Conservation (phyloP, 2,329 filamentous ascomycete species). For the Hypoxylon sp. region DNA sequence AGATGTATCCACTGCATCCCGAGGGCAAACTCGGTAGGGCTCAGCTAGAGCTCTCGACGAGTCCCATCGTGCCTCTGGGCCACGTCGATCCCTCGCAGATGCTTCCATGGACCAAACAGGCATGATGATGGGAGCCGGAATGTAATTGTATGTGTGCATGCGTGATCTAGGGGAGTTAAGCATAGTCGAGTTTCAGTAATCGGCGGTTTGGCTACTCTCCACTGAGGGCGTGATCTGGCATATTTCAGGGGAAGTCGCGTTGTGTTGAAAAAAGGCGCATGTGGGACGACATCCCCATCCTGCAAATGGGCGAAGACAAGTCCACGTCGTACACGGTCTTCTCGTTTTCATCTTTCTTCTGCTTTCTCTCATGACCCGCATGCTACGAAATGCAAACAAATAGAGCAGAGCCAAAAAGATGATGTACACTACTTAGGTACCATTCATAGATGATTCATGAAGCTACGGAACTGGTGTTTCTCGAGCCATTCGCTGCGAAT, state of each 20-base stretch:
- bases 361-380: not conserved
- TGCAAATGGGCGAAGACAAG: constrained; percentile 8
- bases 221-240: not conserved
- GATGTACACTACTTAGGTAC: constrained; percentile 18
- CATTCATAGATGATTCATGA: constrained; percentile 29
- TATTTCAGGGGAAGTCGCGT: not conserved
- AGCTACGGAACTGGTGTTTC: not conserved
- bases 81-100: constrained; percentile 45
- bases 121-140: constrained; percentile 30
- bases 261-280: constrained; percentile 10
- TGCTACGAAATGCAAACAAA: constrained; percentile 1
- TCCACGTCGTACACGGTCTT: not conserved
- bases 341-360: not conserved
- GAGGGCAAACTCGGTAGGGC: constrained; percentile 66
- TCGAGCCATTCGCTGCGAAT: not conserved
- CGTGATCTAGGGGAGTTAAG: not conserved
- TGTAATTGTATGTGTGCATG: constrained; percentile 19
- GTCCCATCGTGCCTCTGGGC: constrained; percentile 42
- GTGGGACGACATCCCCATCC: constrained; percentile 12
- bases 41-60: constrained; percentile 55
- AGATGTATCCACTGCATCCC: constrained; percentile 86
- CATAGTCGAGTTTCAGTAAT: constrained; percentile 19
- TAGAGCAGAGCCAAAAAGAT: constrained; percentile 7
- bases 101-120: constrained; percentile 37
- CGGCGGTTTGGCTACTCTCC: not conserved